phyloP scores from a whole-genome alignment of 169 alveolate species.

The Plasmodium gonderi region DNA sequence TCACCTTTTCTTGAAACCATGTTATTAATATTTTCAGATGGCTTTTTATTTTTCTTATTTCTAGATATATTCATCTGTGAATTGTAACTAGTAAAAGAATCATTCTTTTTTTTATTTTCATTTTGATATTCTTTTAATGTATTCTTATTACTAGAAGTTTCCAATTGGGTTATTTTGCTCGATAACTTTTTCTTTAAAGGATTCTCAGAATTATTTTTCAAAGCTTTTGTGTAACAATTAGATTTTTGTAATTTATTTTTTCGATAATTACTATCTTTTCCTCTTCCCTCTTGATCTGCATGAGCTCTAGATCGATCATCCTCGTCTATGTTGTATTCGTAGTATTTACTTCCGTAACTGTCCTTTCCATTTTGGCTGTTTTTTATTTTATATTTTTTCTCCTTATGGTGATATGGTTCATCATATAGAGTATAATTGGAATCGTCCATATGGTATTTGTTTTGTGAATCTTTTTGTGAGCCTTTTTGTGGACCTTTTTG shows the following conservation, averaged over 20 bases:
- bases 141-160: background rate
- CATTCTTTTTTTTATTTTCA: slow-evolving; percentile 8
- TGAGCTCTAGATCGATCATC: background rate
- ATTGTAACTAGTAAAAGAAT: background rate
- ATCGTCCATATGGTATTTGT: background rate
- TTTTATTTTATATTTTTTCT: background rate
- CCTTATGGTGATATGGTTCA: background rate
- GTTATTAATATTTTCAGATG: background rate
- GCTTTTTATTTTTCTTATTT: background rate
- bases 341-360: background rate
- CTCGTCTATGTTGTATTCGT: background rate
- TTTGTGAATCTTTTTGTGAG: background rate
- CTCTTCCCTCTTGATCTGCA: background rate
- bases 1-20: background rate
- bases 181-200: background rate
- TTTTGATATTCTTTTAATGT: background rate
- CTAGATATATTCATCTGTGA: background rate
- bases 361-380: background rate
- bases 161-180: background rate
- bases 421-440: background rate
- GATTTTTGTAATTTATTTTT: background rate
- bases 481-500: background rate
- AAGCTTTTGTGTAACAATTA: background rate
- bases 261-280: background rate
- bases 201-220: background rate